Evolutionary conservation across 1,284 basidiomycete species (phyloP).

Genomic region (Microbotryum intermedium): DNA sequence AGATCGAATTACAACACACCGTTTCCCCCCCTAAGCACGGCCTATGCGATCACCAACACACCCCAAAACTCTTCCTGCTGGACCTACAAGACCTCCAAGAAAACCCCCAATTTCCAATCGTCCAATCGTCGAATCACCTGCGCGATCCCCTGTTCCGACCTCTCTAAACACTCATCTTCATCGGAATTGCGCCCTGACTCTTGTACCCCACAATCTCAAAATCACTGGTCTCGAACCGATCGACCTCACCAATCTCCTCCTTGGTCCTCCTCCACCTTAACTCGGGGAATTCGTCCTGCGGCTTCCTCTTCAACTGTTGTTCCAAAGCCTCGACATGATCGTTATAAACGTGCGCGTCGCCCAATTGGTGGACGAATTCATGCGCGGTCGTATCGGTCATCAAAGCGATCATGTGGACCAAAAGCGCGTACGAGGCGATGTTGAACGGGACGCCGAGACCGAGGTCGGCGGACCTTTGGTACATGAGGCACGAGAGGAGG

Average conservation of each 20-base stretch:
- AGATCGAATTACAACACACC: too few species aligned
- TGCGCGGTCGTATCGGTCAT: constrained; percentile 78
- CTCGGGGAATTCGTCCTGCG: constrained; percentile 64
- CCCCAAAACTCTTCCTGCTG: too few species aligned
- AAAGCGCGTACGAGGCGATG: constrained; percentile 91
- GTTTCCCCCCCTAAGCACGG: too few species aligned
- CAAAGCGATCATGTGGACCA: constrained; percentile 92
- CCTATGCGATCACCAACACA: too few species aligned
- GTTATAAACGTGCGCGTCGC: constrained; percentile 91
- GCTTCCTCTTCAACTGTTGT: constrained; percentile 68
- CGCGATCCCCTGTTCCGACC: too few species aligned
- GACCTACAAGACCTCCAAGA: too few species aligned
- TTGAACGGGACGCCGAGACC: constrained; percentile 98
- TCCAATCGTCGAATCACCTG: too few species aligned
- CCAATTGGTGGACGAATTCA: constrained; percentile 85
- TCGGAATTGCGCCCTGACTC: constrained; percentile 75
- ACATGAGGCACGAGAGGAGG: constrained; percentile 85
- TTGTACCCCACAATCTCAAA: constrained; percentile 80
- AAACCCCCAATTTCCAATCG: too few species aligned
- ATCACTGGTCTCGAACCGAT: constrained; percentile 72
- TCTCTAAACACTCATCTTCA: constrained; percentile 66
- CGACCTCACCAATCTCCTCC: constrained; percentile 54
- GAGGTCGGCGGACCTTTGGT: constrained; percentile 92
- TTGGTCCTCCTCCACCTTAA: constrained; percentile 59
- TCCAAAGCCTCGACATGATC: constrained; percentile 84